Conservation (phyloP, 345 rosid genomes). For the Salix udensis region DNA sequence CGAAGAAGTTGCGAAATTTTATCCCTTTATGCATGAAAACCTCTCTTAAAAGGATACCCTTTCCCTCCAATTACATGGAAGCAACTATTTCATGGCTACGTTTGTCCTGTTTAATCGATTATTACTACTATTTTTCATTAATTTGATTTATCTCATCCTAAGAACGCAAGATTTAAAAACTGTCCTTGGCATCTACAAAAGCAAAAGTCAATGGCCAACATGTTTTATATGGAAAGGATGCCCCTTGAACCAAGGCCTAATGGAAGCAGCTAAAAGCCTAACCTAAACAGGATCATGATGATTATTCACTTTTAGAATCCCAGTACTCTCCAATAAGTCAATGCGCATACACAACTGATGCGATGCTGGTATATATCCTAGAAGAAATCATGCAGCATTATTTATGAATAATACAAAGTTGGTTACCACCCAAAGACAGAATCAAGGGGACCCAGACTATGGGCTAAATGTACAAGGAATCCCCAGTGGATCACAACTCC, state of each 20-base stretch:
- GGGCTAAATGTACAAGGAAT: slow-evolving; percentile 49
- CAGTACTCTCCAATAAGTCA: background rate
- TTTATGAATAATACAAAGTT: slow-evolving; percentile 38
- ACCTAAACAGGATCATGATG: background rate
- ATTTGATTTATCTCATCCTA: background rate
- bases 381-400: slow-evolving; percentile 49
- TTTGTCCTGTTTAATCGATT: too few relatives aligned
- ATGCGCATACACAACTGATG: slow-evolving; percentile 1
- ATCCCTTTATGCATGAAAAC: background rate
- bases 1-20: background rate
- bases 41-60: background rate
- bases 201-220: background rate
- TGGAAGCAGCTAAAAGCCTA: background rate
- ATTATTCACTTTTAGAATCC: background rate
- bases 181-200: background rate
- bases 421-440: slow-evolving; percentile 35
- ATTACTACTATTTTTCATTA: background rate
- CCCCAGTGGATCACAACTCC: slow-evolving; percentile 25
- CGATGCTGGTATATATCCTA: slow-evolving; percentile 20
- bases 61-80: background rate
- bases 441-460: slow-evolving; percentile 36
- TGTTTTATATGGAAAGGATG: background rate
- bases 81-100: background rate
- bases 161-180: background rate
- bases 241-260: background rate